Evolutionary conservation across 2,329 filamentous ascomycete species (phyloP).

Genomic region (Venturia oleaginea): DNA sequence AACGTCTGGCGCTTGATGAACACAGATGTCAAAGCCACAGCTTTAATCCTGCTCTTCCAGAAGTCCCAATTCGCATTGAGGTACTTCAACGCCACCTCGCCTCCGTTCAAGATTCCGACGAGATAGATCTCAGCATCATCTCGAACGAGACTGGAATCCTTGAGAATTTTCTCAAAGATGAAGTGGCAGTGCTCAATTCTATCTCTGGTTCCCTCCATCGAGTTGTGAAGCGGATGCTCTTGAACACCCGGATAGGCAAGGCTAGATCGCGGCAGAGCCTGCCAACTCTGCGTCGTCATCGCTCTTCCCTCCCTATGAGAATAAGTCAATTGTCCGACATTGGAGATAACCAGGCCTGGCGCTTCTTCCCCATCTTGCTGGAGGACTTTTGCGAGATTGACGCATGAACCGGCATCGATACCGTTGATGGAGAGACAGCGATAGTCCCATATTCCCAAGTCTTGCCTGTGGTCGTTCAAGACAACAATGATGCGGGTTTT

Average conservation of each 20-base stretch:
- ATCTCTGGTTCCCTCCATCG: slow-evolving; percentile 50
- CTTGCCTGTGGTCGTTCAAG: slow-evolving; percentile 62
- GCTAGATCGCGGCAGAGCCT: slow-evolving; percentile 51
- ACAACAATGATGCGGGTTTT: slow-evolving; percentile 61
- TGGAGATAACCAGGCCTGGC: slow-evolving; percentile 64
- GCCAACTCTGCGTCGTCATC: slow-evolving; percentile 51
- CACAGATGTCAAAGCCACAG: slow-evolving; percentile 20
- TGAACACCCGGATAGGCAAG: slow-evolving; percentile 49
- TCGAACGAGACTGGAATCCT: slow-evolving; percentile 33
- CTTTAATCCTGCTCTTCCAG: slow-evolving; percentile 15
- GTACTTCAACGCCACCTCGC: slow-evolving; percentile 48
- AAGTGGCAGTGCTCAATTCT: slow-evolving; percentile 54
- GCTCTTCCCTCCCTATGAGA: slow-evolving; percentile 54
- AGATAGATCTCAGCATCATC: slow-evolving; percentile 54
- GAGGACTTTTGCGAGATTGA: slow-evolving; percentile 47
- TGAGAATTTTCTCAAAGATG: slow-evolving; percentile 57
- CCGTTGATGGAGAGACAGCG: slow-evolving; percentile 56
- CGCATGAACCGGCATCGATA: slow-evolving; percentile 59
- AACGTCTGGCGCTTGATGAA: slow-evolving; percentile 20
- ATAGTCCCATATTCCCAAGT: slow-evolving; percentile 67
- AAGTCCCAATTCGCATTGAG: slow-evolving; percentile 41
- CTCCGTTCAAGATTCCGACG: slow-evolving; percentile 61
- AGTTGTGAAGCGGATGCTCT: slow-evolving; percentile 49
- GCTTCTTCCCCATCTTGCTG: slow-evolving; percentile 28
- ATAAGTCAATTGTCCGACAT: slow-evolving; percentile 70